Percentiles rank a stretch among this genome's conserved stretches.
phyloP scores from a whole-genome alignment of 129 eudicot species.

The Helianthus tuberosus region DNA sequence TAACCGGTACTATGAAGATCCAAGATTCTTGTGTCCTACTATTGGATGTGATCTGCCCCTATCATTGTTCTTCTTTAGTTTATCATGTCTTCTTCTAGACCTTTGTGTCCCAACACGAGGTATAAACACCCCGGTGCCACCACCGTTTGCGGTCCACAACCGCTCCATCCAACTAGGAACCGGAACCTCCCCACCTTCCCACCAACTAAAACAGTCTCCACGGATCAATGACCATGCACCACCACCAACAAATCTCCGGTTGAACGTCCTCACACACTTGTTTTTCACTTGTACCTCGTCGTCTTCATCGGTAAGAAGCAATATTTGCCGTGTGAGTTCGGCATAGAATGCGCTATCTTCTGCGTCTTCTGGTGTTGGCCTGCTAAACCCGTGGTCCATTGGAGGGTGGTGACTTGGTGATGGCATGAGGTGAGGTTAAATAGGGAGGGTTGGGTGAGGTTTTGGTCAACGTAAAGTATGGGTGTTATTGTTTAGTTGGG shows the following conservation, averaged over 20 bases:
- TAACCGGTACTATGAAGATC: conserved; percentile 7
- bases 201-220: conserved; percentile 56
- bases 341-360: conserved; percentile 51
- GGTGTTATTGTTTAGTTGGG: conserved; percentile 4
- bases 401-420: conserved; percentile 1
- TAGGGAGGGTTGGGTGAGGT: conserved; percentile 24
- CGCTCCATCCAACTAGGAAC: conserved; percentile 56
- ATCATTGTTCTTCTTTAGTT: conserved; percentile 47
- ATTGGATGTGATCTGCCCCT: conserved; percentile 37
- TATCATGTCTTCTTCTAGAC: conserved; percentile 39
- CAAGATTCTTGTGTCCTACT: conserved; percentile 30
- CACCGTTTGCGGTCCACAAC: conserved; percentile 54
- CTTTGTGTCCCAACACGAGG: conserved; percentile 40
- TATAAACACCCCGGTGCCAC: conserved; percentile 86
- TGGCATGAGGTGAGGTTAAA: background rate
- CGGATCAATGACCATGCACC: conserved; percentile 12
- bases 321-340: conserved; percentile 60
- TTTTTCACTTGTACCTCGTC: conserved; percentile 21
- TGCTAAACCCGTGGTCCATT: conserved; percentile 21
- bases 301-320: conserved; percentile 63
- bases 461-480: conserved; percentile 34
- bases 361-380: background rate
- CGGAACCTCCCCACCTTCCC: conserved; percentile 32
- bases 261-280: background rate
- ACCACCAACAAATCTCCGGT: conserved; percentile 4